Evolutionary conservation across 2,329 filamentous ascomycete species (phyloP), one percentile per base, ranked within the genome.

Genomic region (Sclerotinia minor): DNA sequence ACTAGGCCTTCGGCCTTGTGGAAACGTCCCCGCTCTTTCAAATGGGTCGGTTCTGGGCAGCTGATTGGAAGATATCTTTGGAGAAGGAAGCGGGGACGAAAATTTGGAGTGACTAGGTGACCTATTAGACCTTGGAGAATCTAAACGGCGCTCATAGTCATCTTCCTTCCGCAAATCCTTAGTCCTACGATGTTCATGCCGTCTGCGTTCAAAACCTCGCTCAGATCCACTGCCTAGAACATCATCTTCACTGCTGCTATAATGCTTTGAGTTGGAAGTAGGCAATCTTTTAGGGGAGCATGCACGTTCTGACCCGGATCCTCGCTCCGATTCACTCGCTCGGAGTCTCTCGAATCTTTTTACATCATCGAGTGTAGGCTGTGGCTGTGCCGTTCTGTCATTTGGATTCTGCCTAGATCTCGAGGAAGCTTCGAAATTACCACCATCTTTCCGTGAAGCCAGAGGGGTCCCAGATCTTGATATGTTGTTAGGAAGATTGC

Each of bases 171-270:
- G 71, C 19, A 69, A 55, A 13, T 67, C 68, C 17, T 64, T 64
- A 52, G 60, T 59, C 47, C 65, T 67, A 17, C 67, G 67, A 35
- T 68, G 63, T 15, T 64, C 29, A 57, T 69, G 63, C 61, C 69
- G 70, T 32, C 61, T 59, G 54, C 65, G 70, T n/a, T 68, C 64
- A 61, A 64, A 55, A 19, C 26, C 17, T 61, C 67, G 71, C 13
- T 76, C 75, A 8, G 71, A 75, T 63, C 72, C 75, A 66, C 73
- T 75, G 49, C 75, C 72, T n/a, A 66, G 68, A 35, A 73, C 64
- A 21, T 75, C 74, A 52, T 76, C 75, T 3, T 74, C 73, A 65
- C 74, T 76, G 55, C 73, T 72, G 59, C 71, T 75, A 55, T 73
- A 71, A 68, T 71, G 70, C 8, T 67, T 60, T 24, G 65, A 67